Conservation (phyloP, 441 rosid species). For the Aleurites moluccanus region DNA sequence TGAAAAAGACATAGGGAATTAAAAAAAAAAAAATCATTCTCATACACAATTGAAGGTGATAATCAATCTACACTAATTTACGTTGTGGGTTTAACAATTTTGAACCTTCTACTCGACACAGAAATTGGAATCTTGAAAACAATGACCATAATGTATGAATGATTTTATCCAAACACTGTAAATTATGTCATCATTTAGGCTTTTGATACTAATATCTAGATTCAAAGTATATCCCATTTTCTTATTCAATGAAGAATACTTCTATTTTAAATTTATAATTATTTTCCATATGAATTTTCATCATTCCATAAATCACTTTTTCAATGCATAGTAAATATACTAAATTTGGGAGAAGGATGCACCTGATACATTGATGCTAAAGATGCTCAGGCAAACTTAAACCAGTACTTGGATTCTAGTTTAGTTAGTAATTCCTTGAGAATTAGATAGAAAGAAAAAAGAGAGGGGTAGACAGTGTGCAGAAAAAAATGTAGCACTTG, state of each 20-base stretch:
- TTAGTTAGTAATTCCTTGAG: neutral
- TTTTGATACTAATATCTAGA: neutral
- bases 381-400: neutral
- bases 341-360: neutral
- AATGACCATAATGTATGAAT: neutral
- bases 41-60: neutral
- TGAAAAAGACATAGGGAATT: neutral
- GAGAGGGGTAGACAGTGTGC: neutral
- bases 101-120: neutral
- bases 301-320: neutral
- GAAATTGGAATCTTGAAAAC: neutral
- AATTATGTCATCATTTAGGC: neutral
- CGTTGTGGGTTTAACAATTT: neutral
- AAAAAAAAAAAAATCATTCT: neutral
- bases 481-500: neutral
- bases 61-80: neutral
- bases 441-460: neutral
- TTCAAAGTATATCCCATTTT: neutral
- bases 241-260: neutral
- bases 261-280: neutral
- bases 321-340: neutral
- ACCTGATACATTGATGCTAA: neutral
- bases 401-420: neutral
- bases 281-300: neutral
- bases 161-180: no score